Percentiles rank a stretch among this genome's conserved stretches.
These are phyloP conservation scores for Monosporascus cannonballus DNA, from an alignment of 2,329 filamentous ascomycete species.

Conservation along the genomic window DNA sequence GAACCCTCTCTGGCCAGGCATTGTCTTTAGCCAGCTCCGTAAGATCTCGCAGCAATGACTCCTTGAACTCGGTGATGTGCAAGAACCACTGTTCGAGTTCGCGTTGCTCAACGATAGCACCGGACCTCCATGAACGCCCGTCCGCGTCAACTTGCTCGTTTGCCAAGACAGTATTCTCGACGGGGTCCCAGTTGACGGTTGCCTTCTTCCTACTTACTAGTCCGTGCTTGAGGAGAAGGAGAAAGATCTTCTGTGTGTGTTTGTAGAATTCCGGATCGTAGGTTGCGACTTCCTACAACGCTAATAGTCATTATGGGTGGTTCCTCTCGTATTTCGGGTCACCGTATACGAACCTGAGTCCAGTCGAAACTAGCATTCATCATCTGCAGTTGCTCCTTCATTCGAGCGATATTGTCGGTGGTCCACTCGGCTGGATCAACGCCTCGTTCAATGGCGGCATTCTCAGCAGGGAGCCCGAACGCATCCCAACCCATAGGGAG, in stretches of 20 bases:
- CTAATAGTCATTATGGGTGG: constrained; percentile 5
- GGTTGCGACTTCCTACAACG: constrained; percentile 67
- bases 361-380: constrained; percentile 86
- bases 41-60: constrained; percentile 65
- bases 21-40: constrained; percentile 55
- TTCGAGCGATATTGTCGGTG: constrained; percentile 68
- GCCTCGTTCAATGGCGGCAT: constrained; percentile 79
- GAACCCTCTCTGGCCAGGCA: constrained; percentile 76
- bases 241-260: constrained; percentile 81
- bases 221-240: constrained; percentile 66
- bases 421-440: constrained; percentile 78
- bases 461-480: constrained; percentile 85
- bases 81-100: constrained; percentile 87
- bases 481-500: constrained; percentile 96
- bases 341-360: constrained; percentile 57
- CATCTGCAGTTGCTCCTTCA: constrained; percentile 72
- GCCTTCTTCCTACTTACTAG: constrained; percentile 80
- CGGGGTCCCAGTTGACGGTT: constrained; percentile 83
- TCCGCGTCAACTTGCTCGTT: constrained; percentile 91
- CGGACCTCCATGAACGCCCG: constrained; percentile 81
- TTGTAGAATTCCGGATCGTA: constrained; percentile 84
- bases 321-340: constrained; percentile 5
- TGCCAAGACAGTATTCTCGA: constrained; percentile 83
- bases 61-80: constrained; percentile 72
- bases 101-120: constrained; percentile 74